Conservation (phyloP, 2,329 filamentous ascomycete species). For the Fusarium sp. region DNA sequence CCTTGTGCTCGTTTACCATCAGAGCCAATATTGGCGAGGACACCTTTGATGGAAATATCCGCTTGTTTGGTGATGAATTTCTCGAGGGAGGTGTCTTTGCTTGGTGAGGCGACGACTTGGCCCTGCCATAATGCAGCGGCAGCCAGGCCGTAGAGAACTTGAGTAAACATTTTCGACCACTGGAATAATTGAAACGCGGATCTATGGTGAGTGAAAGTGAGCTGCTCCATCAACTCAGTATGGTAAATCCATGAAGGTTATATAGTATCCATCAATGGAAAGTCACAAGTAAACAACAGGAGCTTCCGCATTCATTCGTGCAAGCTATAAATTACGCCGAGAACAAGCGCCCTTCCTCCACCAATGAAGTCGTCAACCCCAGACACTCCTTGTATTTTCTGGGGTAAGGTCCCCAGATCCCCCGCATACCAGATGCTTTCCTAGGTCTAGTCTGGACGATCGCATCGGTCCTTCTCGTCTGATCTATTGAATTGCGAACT, state of each 20-base stretch:
- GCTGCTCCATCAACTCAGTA: neutral
- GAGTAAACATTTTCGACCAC: conserved; percentile 4
- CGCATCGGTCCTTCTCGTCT: conserved; percentile 27
- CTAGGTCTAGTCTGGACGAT: conserved; percentile 18
- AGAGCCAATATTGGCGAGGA: conserved; percentile 62
- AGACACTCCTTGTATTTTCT: conserved; percentile 14
- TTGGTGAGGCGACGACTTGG: conserved; percentile 5
- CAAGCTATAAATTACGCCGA: conserved; percentile 19
- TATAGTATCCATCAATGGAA: neutral
- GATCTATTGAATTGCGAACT: neutral
- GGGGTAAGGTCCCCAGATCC: conserved; percentile 24
- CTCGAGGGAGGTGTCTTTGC: neutral
- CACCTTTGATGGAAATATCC: conserved; percentile 33
- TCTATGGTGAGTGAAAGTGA: neutral
- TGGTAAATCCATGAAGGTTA: neutral
- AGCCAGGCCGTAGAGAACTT: conserved; percentile 11
- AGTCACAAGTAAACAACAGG: neutral
- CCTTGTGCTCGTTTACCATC: conserved; percentile 60
- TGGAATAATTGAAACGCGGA: neutral
- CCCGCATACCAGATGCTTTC: conserved; percentile 22
- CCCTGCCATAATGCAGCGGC: conserved; percentile 1
- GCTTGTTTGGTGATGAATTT: conserved; percentile 35
- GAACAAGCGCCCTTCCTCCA: neutral
- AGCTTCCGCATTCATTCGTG: neutral
- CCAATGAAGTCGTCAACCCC: conserved; percentile 2